Evolutionary conservation across 345 rosid species (phyloP), one percentile per base, ranked within the genome.

Genomic region (Cardamine resedifolia): DNA sequence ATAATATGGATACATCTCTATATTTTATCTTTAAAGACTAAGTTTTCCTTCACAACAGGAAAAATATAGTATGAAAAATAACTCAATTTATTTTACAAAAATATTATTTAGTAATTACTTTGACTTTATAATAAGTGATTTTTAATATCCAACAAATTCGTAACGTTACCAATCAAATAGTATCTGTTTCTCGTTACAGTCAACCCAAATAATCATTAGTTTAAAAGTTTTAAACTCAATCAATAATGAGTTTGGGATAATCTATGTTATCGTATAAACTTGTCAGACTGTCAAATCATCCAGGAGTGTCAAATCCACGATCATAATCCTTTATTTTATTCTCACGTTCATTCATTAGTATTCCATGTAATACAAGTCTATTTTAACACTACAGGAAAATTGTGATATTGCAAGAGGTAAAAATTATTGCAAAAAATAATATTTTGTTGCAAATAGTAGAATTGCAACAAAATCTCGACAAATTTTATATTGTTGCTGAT

Each of bases 211-310:
- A 15, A 65, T 65, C 50, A 11, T 53, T 30, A 19, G 16, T 38
- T 31, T 7, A 6, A 16, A 24, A 39, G 20, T 31, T 11, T 9
- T n/a, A n/a, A 23, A 30, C 27, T 20, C 14, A 33, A 73, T 65
- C 66, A 73, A 73, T 57, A 27, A 66, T 65, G 43, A 57, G 16
- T 65, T 26, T 24, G 0, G 24, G 65, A 34, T 33, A 19, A 64
- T 64, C 50, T 71, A 34, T 55, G 14, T 64, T 23, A 73, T 56
- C 30, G 21, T 56, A 26, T 36, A 45, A 34, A 12, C 12, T 12
- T 24, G 41, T 15, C 28, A 15, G 10, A 45, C 66, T 73, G 66
- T 73, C 77, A 73, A 34, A 56, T 73, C 77, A 65, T 34, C 24
- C 43, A 47, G 66, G 23, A 16, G 43, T 49, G 31, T 57, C 34